Conservation (phyloP, 345 rosid species). For the Carallia brachiata region DNA sequence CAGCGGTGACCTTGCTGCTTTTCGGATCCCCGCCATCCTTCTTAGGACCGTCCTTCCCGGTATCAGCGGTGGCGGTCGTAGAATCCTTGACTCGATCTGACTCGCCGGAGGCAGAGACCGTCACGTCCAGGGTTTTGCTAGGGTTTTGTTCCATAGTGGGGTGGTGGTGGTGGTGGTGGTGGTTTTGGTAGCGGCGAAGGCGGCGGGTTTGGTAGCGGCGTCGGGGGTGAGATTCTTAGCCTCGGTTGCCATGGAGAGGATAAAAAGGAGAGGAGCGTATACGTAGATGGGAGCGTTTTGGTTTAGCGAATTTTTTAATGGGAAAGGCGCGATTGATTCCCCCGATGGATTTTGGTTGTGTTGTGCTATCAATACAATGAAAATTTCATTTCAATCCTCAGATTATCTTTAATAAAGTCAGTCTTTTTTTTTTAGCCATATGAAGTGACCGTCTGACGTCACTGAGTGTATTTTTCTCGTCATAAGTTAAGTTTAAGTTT, state of each 20-base stretch:
- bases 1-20: conserved; percentile 14
- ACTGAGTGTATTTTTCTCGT: no score
- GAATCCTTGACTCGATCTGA: conserved; percentile 35
- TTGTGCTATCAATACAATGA: no score
- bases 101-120: conserved; percentile 11
- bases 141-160: conserved; percentile 5
- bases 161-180: not conserved
- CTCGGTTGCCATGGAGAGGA: conserved; percentile 8
- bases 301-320: no score
- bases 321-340: no score
- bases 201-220: not conserved
- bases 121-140: not conserved
- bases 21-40: conserved; percentile 32
- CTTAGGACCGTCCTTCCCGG: conserved; percentile 2
- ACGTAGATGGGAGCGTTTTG: no score
- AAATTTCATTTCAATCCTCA: no score
- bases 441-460: no score
- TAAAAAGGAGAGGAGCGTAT: not conserved
- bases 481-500: no score
- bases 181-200: not conserved
- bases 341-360: no score
- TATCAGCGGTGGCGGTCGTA: conserved; percentile 3
- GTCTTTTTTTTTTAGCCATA: no score
- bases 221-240: not conserved
- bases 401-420: no score